Percentiles rank a stretch among this genome's conserved stretches.
phyloP scores from a whole-genome alignment of 352 stramenopile species.

The Phytophthora pinifolia region DNA sequence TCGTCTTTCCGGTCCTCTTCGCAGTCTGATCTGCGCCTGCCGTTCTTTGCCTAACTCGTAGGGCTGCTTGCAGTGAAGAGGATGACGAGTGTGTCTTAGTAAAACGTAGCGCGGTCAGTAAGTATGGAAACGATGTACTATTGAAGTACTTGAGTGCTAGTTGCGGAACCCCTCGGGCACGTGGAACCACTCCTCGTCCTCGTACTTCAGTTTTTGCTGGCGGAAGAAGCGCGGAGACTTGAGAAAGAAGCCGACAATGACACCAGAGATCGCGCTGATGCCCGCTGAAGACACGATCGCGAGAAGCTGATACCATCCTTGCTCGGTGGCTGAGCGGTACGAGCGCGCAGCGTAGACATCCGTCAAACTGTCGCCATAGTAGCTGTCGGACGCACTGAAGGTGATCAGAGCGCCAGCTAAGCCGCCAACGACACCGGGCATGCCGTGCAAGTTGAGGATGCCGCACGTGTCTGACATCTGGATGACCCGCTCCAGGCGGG shows the following conservation, averaged over 20 bases:
- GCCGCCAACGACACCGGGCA: constrained; percentile 65
- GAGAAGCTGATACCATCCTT: constrained; percentile 65
- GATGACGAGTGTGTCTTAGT: too few species aligned
- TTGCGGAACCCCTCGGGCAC: constrained; percentile 33
- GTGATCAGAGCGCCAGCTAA: constrained; percentile 56
- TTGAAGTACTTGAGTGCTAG: too few species aligned
- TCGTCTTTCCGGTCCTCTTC: constrained; percentile 30
- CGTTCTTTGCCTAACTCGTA: constrained; percentile 30
- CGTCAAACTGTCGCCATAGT: constrained; percentile 48
- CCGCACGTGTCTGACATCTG: constrained; percentile 54
- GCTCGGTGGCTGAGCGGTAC: constrained; percentile 41
- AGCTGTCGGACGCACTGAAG: constrained; percentile 46
- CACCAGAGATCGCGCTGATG: constrained; percentile 37
- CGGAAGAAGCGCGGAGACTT: constrained; percentile 41
- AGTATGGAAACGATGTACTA: too few species aligned
- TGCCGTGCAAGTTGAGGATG: constrained; percentile 82
- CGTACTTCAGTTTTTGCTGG: constrained; percentile 61
- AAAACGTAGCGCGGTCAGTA: too few species aligned
- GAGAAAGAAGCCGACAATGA: constrained; percentile 39
- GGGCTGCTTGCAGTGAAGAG: too few species aligned
- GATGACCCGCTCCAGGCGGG: constrained; percentile 39
- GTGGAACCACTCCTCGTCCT: constrained; percentile 74
- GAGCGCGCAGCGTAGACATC: constrained; percentile 48
- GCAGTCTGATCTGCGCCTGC: constrained; percentile 23
- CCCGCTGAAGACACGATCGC: constrained; percentile 48